phyloP scores from a whole-genome alignment of 2,329 filamentous ascomycete species.

The Diaporthe sp. region DNA sequence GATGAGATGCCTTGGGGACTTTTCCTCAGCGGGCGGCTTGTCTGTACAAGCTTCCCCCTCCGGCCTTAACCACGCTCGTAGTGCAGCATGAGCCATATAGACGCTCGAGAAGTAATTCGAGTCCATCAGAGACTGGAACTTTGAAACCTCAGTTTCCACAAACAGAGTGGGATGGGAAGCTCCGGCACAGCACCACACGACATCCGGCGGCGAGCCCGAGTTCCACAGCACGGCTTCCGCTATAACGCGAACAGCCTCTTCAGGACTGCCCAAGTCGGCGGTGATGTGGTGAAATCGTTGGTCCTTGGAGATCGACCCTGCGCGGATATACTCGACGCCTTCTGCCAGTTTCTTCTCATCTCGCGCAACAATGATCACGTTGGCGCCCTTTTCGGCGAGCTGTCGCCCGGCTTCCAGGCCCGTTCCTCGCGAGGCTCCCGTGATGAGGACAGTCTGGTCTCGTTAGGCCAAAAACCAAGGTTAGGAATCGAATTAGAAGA shows the following conservation, averaged over 20 bases:
- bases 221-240: conserved; percentile 75
- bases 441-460: conserved; percentile 85
- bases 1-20: conserved; percentile 70
- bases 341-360: conserved; percentile 80
- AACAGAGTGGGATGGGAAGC: conserved; percentile 67
- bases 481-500: background rate
- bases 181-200: conserved; percentile 78
- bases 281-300: conserved; percentile 77
- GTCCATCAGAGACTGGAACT: conserved; percentile 54
- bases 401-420: conserved; percentile 82
- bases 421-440: conserved; percentile 94
- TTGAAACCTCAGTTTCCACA: conserved; percentile 51
- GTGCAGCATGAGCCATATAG: conserved; percentile 54
- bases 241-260: conserved; percentile 71
- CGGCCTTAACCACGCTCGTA: conserved; percentile 49
- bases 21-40: conserved; percentile 57
- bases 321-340: conserved; percentile 62
- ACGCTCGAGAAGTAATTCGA: conserved; percentile 57
- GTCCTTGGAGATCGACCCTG: conserved; percentile 51
- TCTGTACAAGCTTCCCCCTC: background rate
- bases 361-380: conserved; percentile 87
- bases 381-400: conserved; percentile 86
- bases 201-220: conserved; percentile 68
- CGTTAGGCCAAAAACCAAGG: conserved; percentile 1
- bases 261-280: conserved; percentile 72